Conservation (phyloP, 2,329 filamentous ascomycete genomes). For the Beauveria bassiana region DNA sequence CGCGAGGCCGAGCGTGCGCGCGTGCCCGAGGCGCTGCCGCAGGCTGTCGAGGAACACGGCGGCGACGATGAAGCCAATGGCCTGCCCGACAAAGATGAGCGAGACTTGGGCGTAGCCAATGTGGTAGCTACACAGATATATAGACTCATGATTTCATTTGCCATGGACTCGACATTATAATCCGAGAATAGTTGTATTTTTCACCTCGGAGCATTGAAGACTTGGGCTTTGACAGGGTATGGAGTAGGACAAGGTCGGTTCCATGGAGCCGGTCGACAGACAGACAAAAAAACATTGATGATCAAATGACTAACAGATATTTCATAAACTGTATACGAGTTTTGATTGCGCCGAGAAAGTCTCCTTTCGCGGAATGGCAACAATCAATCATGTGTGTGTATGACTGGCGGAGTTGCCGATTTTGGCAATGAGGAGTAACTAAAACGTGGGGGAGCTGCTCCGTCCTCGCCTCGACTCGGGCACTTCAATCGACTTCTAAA, state of each 20-base stretch:
- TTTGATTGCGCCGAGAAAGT: too few relatives aligned
- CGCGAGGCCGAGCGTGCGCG: slow-evolving; percentile 58
- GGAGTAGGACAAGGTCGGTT: background rate
- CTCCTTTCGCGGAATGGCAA: background rate
- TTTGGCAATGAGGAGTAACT: background rate
- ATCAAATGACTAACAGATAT: background rate
- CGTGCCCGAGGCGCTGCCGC: slow-evolving; percentile 55
- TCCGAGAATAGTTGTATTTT: too few relatives aligned
- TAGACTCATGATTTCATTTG: too few relatives aligned
- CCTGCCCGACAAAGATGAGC: slow-evolving; percentile 72
- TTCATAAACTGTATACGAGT: background rate
- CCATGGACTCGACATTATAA: too few relatives aligned
- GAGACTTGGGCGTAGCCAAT: slow-evolving; percentile 76
- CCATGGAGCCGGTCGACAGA: background rate
- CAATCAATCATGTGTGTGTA: background rate
- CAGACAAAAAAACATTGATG: background rate
- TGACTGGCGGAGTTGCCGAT: background rate
- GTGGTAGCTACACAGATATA: slow-evolving; percentile 37
- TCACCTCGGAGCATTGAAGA: background rate
- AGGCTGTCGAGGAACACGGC: slow-evolving; percentile 62
- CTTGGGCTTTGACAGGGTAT: too few relatives aligned
- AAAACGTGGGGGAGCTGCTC: background rate
- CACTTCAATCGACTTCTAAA: too few relatives aligned
- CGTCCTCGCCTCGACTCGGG: background rate
- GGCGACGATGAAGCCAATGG: slow-evolving; percentile 66